A percentile compares a stretch with the other conserved stretches of the same genome.
phyloP scores from a whole-genome alignment of 225 moss, liverwort and hornwort species.

The Physcomitrium patens region DNA sequence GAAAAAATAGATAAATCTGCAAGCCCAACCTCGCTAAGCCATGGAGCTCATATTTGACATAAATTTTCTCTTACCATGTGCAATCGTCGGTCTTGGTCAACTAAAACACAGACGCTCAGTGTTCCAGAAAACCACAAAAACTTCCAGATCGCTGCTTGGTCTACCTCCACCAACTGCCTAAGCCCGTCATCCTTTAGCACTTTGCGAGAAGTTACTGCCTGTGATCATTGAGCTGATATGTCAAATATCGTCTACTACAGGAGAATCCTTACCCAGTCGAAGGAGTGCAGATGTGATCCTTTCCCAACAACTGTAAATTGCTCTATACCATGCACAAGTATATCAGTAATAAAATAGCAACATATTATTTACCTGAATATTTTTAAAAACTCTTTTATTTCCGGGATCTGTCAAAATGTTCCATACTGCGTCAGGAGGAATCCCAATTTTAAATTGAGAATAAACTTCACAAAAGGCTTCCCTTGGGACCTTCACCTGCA shows the following conservation, averaged over 20 bases:
- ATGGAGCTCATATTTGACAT: neutral
- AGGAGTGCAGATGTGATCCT: neutral
- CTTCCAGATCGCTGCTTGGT: conserved; percentile 91
- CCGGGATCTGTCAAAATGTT: conserved; percentile 88
- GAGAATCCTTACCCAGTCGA: conserved; percentile 22
- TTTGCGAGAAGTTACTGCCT: conserved; percentile 78
- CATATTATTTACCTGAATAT: conserved; percentile 61
- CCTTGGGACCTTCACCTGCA: conserved; percentile 82
- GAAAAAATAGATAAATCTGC: neutral
- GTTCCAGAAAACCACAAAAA: conserved; percentile 93
- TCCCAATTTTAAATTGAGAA: conserved; percentile 83
- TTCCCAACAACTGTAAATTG: conserved; percentile 1
- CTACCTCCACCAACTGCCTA: conserved; percentile 86
- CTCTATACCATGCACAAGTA: neutral
- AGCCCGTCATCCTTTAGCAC: conserved; percentile 86
- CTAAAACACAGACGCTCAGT: conserved; percentile 74
- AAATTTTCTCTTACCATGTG: conserved; percentile 38
- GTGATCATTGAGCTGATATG: conserved; percentile 24
- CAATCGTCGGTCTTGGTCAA: conserved; percentile 82
- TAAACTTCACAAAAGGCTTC: conserved; percentile 81
- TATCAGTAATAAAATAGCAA: conserved; percentile 2
- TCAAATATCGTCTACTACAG: conserved; percentile 22
- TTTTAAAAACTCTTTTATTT: conserved; percentile 93
- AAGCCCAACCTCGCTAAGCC: neutral
- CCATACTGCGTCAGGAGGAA: conserved; percentile 82